Evolutionary conservation across 345 rosid genomes (phyloP).

Genomic region (Heritiera littoralis): DNA sequence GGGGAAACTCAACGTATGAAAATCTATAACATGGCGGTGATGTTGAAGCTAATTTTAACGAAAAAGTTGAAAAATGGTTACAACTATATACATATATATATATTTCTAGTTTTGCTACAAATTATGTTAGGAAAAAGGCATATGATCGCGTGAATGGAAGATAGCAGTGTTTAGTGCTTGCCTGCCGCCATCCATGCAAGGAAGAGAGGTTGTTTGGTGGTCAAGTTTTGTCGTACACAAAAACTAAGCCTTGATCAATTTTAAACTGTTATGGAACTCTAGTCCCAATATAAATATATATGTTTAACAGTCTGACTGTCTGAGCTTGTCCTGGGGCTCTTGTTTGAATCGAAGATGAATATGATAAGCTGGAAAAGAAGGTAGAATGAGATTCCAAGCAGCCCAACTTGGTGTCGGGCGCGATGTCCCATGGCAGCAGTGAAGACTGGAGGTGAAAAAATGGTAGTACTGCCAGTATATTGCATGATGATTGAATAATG

Average conservation of each 20-base stretch:
- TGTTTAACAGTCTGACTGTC: background rate
- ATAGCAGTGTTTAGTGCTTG: conserved; percentile 45
- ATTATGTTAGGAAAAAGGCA: conserved; percentile 23
- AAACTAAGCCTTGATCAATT: background rate
- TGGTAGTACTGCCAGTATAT: background rate
- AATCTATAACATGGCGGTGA: background rate
- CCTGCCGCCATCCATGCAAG: conserved; percentile 67
- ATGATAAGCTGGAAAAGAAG: background rate
- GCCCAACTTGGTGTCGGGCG: background rate
- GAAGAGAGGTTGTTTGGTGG: conserved; percentile 33
- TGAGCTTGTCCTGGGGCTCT: conserved; percentile 1
- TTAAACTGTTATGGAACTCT: background rate
- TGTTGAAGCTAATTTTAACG: conserved; percentile 20
- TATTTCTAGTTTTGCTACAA: conserved; percentile 14
- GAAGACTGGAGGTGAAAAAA: background rate
- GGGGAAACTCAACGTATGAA: conserved; percentile 34
- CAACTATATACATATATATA: background rate
- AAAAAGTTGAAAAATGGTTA: conserved; percentile 14
- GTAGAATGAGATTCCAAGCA: background rate
- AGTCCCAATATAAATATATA: background rate
- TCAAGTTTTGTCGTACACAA: conserved; percentile 20
- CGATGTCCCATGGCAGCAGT: background rate
- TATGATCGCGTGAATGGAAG: conserved; percentile 54
- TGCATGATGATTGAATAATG: background rate
- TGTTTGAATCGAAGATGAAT: background rate